Base-by-base conservation (phyloP, 768 basidiomycete genomes). In the Pleurotus tuoliensis region DNA sequence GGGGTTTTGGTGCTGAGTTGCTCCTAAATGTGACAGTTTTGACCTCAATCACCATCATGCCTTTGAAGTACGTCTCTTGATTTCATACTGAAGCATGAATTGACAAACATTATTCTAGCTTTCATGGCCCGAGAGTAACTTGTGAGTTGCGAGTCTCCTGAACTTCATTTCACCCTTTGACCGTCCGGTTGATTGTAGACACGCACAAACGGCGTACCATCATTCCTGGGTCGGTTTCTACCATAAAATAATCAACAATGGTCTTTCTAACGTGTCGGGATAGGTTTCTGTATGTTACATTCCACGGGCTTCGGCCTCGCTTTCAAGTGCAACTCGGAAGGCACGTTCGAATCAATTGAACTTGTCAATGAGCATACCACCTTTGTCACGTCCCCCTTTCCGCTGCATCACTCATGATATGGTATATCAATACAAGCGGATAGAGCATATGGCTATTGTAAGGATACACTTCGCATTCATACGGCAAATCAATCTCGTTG, bases 221-320 rank as follows among this genome's bases (percentile, higher is more conserved):
- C 15, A 71, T 71, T 40, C 69, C 71, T 24, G 69, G 68, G 69
- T 68, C 58, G 27, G 62, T 56, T 13, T 7, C 5, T 2, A n/a
- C 15, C 43, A 43, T 41, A n/a, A 40, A n/a, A n/a, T n/a, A n/a
- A n/a, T n/a, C n/a, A n/a, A n/a, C n/a, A n/a, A 24, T 12, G 37
- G 22, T 41, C n/a, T 22, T 12, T 5, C 22, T 52, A 20, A 41
- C 46, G 38, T n/a, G 24, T 58, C 39, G 41, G 15, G 56, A 57
- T 43, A 71, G 71, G 18, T 66, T 73, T 50, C 61, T 73, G n/a
- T 73, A 73, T 62, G 70, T 73, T 37, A 71, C 71, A 20, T 71
- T 73, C 53, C 51, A 61, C 34, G 67, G 67, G 16, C 43, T 69
- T 11, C 70, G 61, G 58, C 67, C 69, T 43, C 66, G 65, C 27